Base-by-base conservation (phyloP, 768 basidiomycete genomes). In the Agaricus bisporus region DNA sequence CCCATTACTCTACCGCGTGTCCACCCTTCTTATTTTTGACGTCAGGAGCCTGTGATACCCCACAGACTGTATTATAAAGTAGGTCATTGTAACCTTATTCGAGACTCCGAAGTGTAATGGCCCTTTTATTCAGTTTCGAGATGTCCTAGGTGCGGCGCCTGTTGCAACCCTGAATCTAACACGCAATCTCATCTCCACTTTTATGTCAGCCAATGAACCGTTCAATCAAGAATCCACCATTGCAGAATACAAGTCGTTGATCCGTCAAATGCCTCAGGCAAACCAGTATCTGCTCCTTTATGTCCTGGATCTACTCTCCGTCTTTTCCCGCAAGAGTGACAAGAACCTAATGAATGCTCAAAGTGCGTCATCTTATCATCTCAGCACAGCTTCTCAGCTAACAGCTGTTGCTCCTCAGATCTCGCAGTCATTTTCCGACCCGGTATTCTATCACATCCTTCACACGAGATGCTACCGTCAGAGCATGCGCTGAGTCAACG, bases 241-340 rank as follows among this genome's bases (percentile, higher is more conserved):
- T 54, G 68, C 80, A 39, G 83, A 82, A 3, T 98, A 93, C 77
- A 92, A 90, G 63, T 74, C 77, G 29, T 76, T 99, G 53, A 95
- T 99, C 56, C 79, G 83, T 29, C 76, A 79, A 48, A 82, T 99
- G 78, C 91, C 95, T 1, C 83, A 83, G 28, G 79, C 88, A 18
- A 95, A 98, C 59, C 93, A 97, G 64, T 95, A 95, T 66, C 86
- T 98, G n/a, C 79, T 98, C 20, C 83, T 98, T 51, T 98, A 98
- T 67, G 94, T 98, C 46, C 81, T 99, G 55, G 95, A 99, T 67
- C 79, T 99, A 26, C 76, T 99, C 49, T 92, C 91, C 48, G 95
- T 99, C 7, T 98, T 98, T 69, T 86, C 93, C 3, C 81, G 88
- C 54, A 95, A 92, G 66, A 81, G 85, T 42, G 88, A 92, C 58